Evolutionary conservation across 768 basidiomycete species (phyloP), one percentile per base, ranked within the genome.

Genomic region (Russula brevipes): DNA sequence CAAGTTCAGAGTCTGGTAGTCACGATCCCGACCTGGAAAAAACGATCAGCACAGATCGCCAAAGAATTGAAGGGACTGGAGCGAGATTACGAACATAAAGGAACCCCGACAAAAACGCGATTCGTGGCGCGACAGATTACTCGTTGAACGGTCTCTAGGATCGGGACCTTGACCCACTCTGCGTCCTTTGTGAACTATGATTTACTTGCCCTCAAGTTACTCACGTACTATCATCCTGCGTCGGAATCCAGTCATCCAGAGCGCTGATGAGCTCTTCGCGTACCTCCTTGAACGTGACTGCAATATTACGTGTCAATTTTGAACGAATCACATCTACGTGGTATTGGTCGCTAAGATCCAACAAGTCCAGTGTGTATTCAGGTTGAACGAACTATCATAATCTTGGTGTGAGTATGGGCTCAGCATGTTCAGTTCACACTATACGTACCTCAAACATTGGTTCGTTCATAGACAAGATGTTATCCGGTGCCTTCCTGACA

Each of bases 191-290:
- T 49, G 52, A 45, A 16, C 2, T 4, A 24, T 36, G 8, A 5
- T 9, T 0, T 3, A 19, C 19, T 1, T 42, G 14, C 30, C 10
- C 6, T 7, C 31, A 12, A 14, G 31, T 1, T n/a, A 35, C 5
- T 5, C 31, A 61, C 59, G 1, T 31, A 60, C 56, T 58, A 57
- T 69, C 69, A 16, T 63, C 64, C 19, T 19, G 19, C 8, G 44
- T 16, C 33, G 69, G 71, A 17, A 84, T 72, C 36, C 72, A 66
- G 0, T 79, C 79, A 2, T 70, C 66, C 54, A 83, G 78, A 0
- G 82, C 73, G 0, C 69, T 57, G 1, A 68, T 47, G 30, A 83
- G 71, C 62, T 86, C 85, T 17, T 81, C 76, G 8, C 72, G 74
- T 14, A 85, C 68, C n/a, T 76, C 74, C 0, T 76, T 72, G 63